Conservation (phyloP, 2,329 filamentous ascomycete species). For the Neonectria faginata region DNA sequence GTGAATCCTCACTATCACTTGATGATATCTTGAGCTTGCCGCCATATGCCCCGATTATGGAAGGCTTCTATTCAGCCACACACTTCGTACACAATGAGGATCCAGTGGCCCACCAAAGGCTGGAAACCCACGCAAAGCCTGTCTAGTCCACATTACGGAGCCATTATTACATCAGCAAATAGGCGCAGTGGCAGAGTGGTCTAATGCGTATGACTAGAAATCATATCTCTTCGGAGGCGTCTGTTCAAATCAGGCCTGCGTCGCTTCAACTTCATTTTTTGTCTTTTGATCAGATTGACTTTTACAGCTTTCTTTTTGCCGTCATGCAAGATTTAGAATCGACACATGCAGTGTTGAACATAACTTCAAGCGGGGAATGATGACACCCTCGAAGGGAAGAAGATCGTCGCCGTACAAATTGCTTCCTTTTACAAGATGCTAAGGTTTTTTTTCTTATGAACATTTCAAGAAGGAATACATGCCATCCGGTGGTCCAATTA, state of each 20-base stretch:
- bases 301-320: not conserved
- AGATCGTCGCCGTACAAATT: too few relatives aligned
- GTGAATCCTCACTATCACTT: too few relatives aligned
- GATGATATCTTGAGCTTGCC: not conserved
- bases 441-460: too few relatives aligned
- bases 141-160: not conserved
- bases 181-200: constrained; percentile 26
- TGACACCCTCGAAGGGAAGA: too few relatives aligned
- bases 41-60: not conserved
- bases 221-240: constrained; percentile 29
- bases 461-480: too few relatives aligned
- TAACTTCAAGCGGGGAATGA: too few relatives aligned
- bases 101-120: not conserved
- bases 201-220: constrained; percentile 30
- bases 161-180: not conserved
- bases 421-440: too few relatives aligned
- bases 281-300: not conserved
- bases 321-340: not conserved
- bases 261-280: constrained; percentile 5
- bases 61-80: not conserved
- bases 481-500: too few relatives aligned
- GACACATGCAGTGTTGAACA: not conserved
- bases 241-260: constrained; percentile 27
- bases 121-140: not conserved
- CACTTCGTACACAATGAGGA: not conserved